Evolutionary conservation across 1,284 basidiomycete genomes (phyloP).

Genomic region (Leccinum subrobustum): DNA sequence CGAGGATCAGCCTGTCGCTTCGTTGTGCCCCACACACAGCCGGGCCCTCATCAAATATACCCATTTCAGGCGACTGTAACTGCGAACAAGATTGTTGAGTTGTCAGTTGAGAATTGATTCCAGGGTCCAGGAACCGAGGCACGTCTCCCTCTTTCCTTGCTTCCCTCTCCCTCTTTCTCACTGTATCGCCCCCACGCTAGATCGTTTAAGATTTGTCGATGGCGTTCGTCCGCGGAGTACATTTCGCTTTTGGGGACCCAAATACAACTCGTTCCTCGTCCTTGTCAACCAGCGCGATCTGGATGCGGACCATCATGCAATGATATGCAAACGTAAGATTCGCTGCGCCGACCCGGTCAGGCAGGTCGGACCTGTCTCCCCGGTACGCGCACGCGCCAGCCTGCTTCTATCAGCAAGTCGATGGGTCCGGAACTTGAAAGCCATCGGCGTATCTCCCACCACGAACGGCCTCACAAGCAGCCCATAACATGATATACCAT

Average conservation of each 20-base stretch:
- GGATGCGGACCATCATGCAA: background rate
- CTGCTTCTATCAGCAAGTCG: background rate
- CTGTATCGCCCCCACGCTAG: background rate
- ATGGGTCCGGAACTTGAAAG: background rate
- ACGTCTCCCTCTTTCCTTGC: background rate
- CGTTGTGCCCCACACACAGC: slow-evolving; percentile 6
- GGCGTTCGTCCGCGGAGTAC: slow-evolving; percentile 1
- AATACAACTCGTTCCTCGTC: background rate
- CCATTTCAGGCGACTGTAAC: background rate
- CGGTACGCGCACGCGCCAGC: background rate
- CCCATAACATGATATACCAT: background rate
- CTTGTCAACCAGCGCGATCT: background rate
- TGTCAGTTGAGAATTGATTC: background rate
- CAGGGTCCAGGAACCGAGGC: background rate
- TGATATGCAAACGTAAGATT: background rate
- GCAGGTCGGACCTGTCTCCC: background rate
- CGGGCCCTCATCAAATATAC: background rate
- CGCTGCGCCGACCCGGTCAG: background rate
- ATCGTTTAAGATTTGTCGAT: background rate
- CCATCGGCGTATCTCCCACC: background rate
- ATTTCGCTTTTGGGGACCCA: background rate
- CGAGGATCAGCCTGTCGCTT: background rate
- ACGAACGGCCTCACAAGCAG: background rate
- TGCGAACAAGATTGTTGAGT: background rate
- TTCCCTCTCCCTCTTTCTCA: too few relatives aligned